phyloP scores from a whole-genome alignment of 2,329 filamentous ascomycete species.

The Trichophyton equinum region DNA sequence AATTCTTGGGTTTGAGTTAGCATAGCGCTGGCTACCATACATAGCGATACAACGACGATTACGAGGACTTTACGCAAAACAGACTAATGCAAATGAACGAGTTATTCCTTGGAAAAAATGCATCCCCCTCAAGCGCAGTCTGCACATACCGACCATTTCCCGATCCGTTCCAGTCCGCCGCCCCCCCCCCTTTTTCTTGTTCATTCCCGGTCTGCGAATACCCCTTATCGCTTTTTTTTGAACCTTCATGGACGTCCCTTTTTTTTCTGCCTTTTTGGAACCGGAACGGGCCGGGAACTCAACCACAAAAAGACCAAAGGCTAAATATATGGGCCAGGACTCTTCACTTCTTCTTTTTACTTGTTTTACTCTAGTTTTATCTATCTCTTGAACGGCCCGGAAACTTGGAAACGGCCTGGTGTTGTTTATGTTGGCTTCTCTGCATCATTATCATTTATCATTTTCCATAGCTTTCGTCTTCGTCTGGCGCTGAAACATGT shows the following conservation, averaged over 20 bases:
- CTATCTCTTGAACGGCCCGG: not conserved
- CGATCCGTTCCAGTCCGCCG: not conserved
- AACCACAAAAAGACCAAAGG: not conserved
- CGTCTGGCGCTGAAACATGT: not conserved
- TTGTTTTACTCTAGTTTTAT: not conserved
- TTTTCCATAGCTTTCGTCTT: not conserved
- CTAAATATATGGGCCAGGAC: not conserved
- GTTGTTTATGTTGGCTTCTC: not conserved
- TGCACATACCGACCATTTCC: not conserved
- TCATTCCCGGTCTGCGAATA: not conserved
- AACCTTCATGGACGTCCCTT: not conserved
- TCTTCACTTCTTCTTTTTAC: not conserved
- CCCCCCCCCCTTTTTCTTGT: not conserved
- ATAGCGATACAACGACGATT: not conserved
- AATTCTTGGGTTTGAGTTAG: conserved; percentile 10
- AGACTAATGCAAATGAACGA: not conserved
- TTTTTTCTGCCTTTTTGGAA: not conserved
- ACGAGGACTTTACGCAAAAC: not conserved
- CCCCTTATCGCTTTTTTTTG: not conserved
- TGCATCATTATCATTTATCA: not conserved
- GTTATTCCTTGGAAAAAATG: not conserved
- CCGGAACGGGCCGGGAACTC: not conserved
- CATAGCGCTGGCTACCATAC: not conserved
- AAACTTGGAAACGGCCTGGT: not conserved
- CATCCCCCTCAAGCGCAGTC: not conserved